These are phyloP conservation scores for Melampsora americana DNA, from an alignment of 1,284 basidiomycete genomes.

Conservation along the genomic window DNA sequence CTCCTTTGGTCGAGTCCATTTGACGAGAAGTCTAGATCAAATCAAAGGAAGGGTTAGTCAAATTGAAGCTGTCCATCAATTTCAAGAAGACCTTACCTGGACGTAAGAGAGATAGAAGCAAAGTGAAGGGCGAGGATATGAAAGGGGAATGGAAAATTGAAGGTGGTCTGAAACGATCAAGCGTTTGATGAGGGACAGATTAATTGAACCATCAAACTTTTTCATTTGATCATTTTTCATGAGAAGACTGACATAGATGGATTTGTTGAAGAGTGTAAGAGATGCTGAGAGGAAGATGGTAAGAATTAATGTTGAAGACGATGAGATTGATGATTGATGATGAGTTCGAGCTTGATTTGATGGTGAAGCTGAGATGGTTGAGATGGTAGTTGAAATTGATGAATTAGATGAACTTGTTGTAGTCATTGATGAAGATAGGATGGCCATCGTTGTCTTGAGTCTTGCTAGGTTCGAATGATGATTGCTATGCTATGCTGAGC, in stretches of 20 bases:
- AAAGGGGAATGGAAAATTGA: conserved; percentile 30
- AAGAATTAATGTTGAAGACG: conserved; percentile 19
- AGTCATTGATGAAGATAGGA: background rate
- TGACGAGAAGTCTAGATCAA: conserved; percentile 8
- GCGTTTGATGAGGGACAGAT: background rate
- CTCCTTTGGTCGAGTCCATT: background rate
- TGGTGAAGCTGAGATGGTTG: background rate
- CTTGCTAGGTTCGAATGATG: no score
- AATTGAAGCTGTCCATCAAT: background rate
- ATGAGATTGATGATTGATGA: background rate
- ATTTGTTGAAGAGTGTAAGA: conserved; percentile 34
- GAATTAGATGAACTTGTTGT: background rate
- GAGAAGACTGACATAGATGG: conserved; percentile 18
- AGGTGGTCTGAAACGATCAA: conserved; percentile 27
- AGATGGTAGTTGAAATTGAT: background rate
- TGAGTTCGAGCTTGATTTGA: background rate
- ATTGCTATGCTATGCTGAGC: no score
- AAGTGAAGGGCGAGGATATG: conserved; percentile 33
- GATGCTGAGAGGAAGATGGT: conserved; percentile 30
- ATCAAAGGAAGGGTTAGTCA: background rate
- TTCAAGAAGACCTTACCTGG: conserved; percentile 5
- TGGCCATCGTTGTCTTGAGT: no score
- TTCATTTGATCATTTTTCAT: background rate
- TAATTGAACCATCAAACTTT: background rate
- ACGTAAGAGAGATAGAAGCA: conserved; percentile 30